Evolutionary conservation across 306 rosid species (phyloP).

Genomic region (Vigna mungo): DNA sequence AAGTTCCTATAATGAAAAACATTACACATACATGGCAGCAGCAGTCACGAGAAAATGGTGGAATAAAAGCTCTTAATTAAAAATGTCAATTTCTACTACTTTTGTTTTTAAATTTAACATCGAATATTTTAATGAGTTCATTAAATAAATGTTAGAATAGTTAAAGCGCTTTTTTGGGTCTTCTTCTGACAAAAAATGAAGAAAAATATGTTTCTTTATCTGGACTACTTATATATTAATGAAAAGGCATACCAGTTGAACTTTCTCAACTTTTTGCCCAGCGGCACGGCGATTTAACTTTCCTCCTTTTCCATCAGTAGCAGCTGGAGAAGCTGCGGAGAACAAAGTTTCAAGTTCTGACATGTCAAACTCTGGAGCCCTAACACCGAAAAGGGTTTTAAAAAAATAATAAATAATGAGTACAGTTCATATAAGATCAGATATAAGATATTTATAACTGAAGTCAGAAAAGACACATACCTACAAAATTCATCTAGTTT

Average conservation of each 20-base stretch:
- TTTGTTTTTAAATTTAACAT: not conserved
- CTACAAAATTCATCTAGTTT: slow-evolving; percentile 78
- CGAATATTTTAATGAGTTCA: slow-evolving; percentile 18
- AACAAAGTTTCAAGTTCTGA: slow-evolving; percentile 94
- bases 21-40: not conserved
- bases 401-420: not conserved
- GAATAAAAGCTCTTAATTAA: slow-evolving; percentile 13
- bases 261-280: slow-evolving; percentile 70
- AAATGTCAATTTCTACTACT: slow-evolving; percentile 16
- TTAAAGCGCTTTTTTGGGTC: slow-evolving; percentile 6
- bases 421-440: slow-evolving; percentile 31
- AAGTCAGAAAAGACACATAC: slow-evolving; percentile 57
- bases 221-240: slow-evolving; percentile 2
- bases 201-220: slow-evolving; percentile 19
- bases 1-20: slow-evolving; percentile 22
- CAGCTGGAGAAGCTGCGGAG: slow-evolving; percentile 74
- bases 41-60: slow-evolving; percentile 15
- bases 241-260: slow-evolving; percentile 78
- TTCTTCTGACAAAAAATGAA: not conserved
- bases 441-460: slow-evolving; percentile 38
- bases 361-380: slow-evolving; percentile 99
- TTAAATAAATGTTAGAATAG: not conserved
- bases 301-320: slow-evolving; percentile 59
- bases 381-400: slow-evolving; percentile 46
- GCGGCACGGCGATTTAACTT: slow-evolving; percentile 60